These are phyloP conservation scores for Salix udensis DNA, from an alignment of 345 rosid species.

Conservation along the genomic window DNA sequence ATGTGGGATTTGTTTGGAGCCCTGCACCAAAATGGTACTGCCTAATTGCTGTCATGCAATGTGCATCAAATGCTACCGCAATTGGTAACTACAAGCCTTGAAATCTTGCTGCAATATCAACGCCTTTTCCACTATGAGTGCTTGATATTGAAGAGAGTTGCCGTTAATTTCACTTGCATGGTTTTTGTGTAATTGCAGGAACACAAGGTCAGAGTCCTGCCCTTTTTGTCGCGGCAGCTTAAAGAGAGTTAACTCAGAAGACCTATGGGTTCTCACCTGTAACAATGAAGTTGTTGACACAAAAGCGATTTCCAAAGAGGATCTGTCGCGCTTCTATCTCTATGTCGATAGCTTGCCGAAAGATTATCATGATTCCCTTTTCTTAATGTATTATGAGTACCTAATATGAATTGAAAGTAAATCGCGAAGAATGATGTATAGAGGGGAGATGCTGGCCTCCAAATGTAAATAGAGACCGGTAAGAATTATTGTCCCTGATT, in stretches of 20 bases:
- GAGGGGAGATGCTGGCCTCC: conserved; percentile 39
- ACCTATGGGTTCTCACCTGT: conserved; percentile 90
- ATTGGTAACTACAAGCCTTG: conserved; percentile 51
- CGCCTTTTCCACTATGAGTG: background rate
- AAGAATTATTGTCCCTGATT: conserved; percentile 25
- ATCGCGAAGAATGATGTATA: conserved; percentile 45
- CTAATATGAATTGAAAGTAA: conserved; percentile 47
- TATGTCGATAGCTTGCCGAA: conserved; percentile 76
- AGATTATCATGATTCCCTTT: conserved; percentile 73
- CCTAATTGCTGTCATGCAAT: conserved; percentile 93
- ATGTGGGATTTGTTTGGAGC: conserved; percentile 97
- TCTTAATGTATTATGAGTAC: conserved; percentile 79
- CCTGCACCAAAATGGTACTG: conserved; percentile 85
- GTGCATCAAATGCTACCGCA: conserved; percentile 95
- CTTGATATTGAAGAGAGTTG: background rate
- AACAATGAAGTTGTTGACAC: conserved; percentile 76
- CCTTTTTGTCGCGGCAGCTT: conserved; percentile 95
- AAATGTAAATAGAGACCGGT: conserved; percentile 57
- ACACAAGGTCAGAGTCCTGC: conserved; percentile 84
- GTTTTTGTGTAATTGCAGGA: conserved; percentile 48
- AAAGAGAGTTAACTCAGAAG: conserved; percentile 92
- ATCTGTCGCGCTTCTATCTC: conserved; percentile 68
- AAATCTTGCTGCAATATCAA: background rate
- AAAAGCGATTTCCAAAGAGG: conserved; percentile 62
- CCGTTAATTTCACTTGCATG: background rate